Base-by-base conservation (phyloP, 1,139 yeast genomes). In the Nakaseomyces bracarensis region DNA sequence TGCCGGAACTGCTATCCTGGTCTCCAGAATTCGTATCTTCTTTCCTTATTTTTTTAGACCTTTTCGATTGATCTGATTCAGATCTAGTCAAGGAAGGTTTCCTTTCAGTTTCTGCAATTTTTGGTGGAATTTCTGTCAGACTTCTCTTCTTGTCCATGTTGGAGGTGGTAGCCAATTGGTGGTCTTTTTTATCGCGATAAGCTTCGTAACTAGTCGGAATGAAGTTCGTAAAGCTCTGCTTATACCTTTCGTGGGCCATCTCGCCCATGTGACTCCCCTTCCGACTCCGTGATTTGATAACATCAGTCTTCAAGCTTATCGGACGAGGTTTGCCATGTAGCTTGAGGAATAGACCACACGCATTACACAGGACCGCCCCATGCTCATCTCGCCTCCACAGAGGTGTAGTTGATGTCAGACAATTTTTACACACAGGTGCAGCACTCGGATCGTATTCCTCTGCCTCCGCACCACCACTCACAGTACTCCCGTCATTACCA, bases 281-380 rank as follows among this genome's bases (percentile, higher is more conserved):
- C 55, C 97, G 72, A 61, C 87, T 87, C 57, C 96, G 73, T 37
- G 93, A 80, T 64, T 87, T 85, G 59, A 89, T 89, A 19, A 91
- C 87, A 63, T 87, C 95, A 5, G 95, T 86, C 60, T 89, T 89
- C 54, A 89, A 68, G 25, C 91, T 80, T 44, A 86, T 86, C 3
- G 97, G 96, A 54, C 97, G 72, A 25, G 96, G 85, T 43, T 95
- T 74, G 19, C 96, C 96, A 58, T 89, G 97, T 34, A 89, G 71
- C 64, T 89, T 89, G 48, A 89, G 68, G 57, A 89, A 89, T 42
- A 89, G 70, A 0, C 97, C 97, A 67, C 96, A 89, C 3, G 97
- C 97, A 66, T 89, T 89, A 62, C 97, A 89, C 41, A 89, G 71
- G 13, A 86, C 95, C 52, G 85, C 93, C 13, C 97, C 97, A 14